A percentile compares a stretch with the other conserved stretches of the same genome.
Conservation (phyloP, 192 early-diverging fungal genomes). For the Spinellus fusiger region DNA sequence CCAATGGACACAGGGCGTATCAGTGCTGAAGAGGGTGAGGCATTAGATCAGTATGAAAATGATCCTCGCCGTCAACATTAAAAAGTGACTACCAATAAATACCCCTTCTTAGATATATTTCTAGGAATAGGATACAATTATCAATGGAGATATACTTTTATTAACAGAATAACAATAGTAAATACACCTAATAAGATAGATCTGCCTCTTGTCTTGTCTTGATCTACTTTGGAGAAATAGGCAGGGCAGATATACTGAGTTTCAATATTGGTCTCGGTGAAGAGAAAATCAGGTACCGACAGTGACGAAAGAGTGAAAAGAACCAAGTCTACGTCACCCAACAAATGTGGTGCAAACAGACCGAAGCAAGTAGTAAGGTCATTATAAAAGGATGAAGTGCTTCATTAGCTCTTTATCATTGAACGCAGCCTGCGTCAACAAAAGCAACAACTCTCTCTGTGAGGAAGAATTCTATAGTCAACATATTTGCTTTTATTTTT, state of each 20-base stretch:
- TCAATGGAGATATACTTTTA: too few species aligned
- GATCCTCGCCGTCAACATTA: slow-evolving; percentile 17
- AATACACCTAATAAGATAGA: too few species aligned
- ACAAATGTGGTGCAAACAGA: background rate
- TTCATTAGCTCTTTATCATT: background rate
- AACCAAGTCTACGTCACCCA: background rate
- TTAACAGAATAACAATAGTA: too few species aligned
- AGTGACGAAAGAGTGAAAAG: too few species aligned
- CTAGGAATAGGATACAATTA: too few species aligned
- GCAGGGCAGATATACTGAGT: too few species aligned
- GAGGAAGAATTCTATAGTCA: background rate
- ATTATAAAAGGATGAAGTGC: background rate
- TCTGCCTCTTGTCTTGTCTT: too few species aligned
- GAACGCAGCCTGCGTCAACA: background rate
- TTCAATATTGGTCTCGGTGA: too few species aligned
- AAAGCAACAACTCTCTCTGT: background rate
- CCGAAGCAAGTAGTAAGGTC: background rate
- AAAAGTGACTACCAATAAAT: too few species aligned
- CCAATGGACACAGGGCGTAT: background rate
- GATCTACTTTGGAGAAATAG: too few species aligned
- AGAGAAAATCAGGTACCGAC: too few species aligned
- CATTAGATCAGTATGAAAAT: slow-evolving; percentile 30
- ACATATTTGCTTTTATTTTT: background rate
- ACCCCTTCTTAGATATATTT: too few species aligned
- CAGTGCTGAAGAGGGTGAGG: slow-evolving; percentile 30